Conservation (phyloP, 2,329 filamentous ascomycete species). For the Phialocephala sp. region DNA sequence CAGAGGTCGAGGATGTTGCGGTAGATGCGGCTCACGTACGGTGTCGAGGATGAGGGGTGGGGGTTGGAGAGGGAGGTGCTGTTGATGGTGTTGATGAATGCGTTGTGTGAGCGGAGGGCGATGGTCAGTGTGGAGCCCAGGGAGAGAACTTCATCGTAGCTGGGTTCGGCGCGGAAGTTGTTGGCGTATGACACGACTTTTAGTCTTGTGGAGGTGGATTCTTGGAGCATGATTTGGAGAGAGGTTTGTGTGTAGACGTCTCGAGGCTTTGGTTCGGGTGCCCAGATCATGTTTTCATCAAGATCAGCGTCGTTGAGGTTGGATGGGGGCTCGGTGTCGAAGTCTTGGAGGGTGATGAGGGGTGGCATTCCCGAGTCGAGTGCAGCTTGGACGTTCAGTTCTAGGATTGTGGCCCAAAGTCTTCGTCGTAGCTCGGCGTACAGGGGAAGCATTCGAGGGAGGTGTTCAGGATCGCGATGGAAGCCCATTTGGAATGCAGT, state of each 20-base stretch:
- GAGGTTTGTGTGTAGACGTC: constrained; percentile 54
- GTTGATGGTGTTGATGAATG: constrained; percentile 23
- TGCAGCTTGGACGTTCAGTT: constrained; percentile 58
- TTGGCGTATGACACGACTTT: constrained; percentile 54
- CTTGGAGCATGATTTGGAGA: constrained; percentile 52
- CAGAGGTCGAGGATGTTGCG: constrained; percentile 57
- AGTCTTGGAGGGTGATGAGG: constrained; percentile 53
- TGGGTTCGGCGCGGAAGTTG: constrained; percentile 49
- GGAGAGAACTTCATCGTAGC: constrained; percentile 55
- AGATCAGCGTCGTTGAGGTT: constrained; percentile 60
- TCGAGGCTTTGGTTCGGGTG: constrained; percentile 32
- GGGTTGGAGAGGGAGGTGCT: background rate
- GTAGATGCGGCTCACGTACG: constrained; percentile 20
- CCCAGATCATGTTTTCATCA: constrained; percentile 43
- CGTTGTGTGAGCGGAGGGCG: constrained; percentile 34
- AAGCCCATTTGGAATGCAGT: constrained; percentile 63
- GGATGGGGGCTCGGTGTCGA: constrained; percentile 55
- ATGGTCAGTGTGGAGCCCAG: constrained; percentile 53
- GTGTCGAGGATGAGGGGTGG: background rate
- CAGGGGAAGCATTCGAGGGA: constrained; percentile 54
- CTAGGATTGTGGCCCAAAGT: constrained; percentile 61
- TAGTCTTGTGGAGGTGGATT: constrained; percentile 51
- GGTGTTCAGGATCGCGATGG: constrained; percentile 59
- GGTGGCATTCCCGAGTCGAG: constrained; percentile 58
- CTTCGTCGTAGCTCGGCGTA: constrained; percentile 60